Evolutionary conservation across 331 rosid species (phyloP), one percentile per base, ranked within the genome.

Genomic region (Prunus yedoensis): DNA sequence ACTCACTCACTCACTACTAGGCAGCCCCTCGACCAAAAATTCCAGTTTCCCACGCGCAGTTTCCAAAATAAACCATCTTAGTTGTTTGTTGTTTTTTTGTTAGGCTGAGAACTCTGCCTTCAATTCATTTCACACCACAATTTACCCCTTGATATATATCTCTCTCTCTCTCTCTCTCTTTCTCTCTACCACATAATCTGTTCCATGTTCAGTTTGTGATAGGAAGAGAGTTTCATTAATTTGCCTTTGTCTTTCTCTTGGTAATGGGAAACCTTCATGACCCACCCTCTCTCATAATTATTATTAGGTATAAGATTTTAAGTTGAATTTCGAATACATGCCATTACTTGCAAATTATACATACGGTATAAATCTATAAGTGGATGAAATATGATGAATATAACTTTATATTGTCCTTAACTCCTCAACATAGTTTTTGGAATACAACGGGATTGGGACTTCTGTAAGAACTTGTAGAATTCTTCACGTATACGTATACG

Each of bases 1-100:
- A 35, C 21, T 21, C 21, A 21, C 58, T 47, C 52, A 47, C 35
- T 32, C 15, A 21, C 41, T 21, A 21, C 21, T 74, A 11, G 16
- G 12, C 66, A 35, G 41, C 41, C 41, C 41, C 41, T 35, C 5
- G 8, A 38, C 43, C 9, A 38, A 38, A 35, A 52, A 28, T 49
- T 68, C 53, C 65, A 59, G 62, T 60, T 80, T 23, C 79, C 79
- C 41, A 74, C 21, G 25, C 65, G 50, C 79, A 58, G 66, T 63
- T 43, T 53, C 45, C 52, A 51, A 9, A 23, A 56, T 20, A 28
- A 71, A 35, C 49, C 58, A 5, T 38, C 59, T 25, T 25, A 8
- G 10, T 6, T 11, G 5, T 28, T 30, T 62, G 1, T 61, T 30
- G n/a, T 6, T 74, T 21, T 27, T 57, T 3, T 3, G 63, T 38